Conservation (phyloP, 495 filamentous ascomycete genomes). For the Aspergillus steynii region DNA sequence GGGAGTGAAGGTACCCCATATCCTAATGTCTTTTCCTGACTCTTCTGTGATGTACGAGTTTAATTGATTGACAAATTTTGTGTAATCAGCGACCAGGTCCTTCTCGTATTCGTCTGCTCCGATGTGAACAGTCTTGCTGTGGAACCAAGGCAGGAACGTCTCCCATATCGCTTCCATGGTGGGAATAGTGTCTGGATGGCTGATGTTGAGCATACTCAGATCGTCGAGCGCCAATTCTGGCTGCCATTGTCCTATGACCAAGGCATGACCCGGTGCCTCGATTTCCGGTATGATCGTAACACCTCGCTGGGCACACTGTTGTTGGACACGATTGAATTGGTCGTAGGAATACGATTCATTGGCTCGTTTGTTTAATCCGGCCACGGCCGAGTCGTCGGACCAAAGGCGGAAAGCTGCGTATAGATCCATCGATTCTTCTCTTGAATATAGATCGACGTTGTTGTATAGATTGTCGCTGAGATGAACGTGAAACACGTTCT, state of each 20-base stretch:
- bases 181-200: conserved; percentile 51
- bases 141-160: conserved; percentile 53
- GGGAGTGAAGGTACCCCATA: conserved; percentile 56
- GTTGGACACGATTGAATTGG: conserved; percentile 46
- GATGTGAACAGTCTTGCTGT: conserved; percentile 53
- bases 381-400: conserved; percentile 31
- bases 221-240: conserved; percentile 48
- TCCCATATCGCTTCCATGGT: conserved; percentile 53
- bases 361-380: conserved; percentile 41
- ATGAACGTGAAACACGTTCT: conserved; percentile 54
- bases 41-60: conserved; percentile 38
- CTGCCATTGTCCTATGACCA: conserved; percentile 54
- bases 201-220: conserved; percentile 51
- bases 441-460: conserved; percentile 35
- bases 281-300: conserved; percentile 55
- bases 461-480: conserved; percentile 52
- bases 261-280: conserved; percentile 52
- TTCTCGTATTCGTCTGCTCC: conserved; percentile 54
- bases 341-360: conserved; percentile 51
- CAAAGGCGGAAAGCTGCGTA: conserved; percentile 49
- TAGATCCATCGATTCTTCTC: conserved; percentile 39
- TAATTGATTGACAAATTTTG: conserved; percentile 50
- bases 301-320: conserved; percentile 44
- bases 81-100: conserved; percentile 41
- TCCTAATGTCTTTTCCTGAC: conserved; percentile 45